phyloP scores from a whole-genome alignment of 1,139 yeast genomes.

The Yamadazyma mexicana region DNA sequence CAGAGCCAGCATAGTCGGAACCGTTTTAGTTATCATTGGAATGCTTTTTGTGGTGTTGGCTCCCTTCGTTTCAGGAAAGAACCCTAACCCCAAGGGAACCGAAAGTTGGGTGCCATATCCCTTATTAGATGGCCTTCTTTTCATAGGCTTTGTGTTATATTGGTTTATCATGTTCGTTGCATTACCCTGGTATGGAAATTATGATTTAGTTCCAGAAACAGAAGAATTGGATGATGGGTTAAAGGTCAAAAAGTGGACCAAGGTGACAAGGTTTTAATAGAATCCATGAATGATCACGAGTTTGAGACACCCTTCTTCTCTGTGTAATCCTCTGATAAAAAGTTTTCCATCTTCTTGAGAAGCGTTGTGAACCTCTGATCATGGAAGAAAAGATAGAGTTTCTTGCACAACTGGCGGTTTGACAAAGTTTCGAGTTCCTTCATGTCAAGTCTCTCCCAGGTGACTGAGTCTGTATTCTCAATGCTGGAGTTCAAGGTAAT shows the following conservation, averaged over 20 bases:
- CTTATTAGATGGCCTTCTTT: constrained; percentile 34
- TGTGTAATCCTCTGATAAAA: too few relatives aligned
- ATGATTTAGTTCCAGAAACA: constrained; percentile 40
- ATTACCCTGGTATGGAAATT: constrained; percentile 44
- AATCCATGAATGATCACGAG: too few relatives aligned
- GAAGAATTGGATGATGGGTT: constrained; percentile 53
- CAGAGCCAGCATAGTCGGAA: constrained; percentile 47
- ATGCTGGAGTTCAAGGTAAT: too few relatives aligned
- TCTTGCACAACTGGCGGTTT: not conserved
- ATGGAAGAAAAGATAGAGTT: not conserved
- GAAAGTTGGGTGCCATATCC: constrained; percentile 57
- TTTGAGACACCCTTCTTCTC: too few relatives aligned
- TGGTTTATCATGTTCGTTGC: constrained; percentile 51
- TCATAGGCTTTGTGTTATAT: constrained; percentile 36
- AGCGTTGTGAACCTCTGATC: not conserved
- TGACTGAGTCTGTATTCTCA: not conserved
- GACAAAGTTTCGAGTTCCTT: not conserved
- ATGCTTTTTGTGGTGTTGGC: constrained; percentile 43
- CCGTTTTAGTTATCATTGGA: constrained; percentile 38
- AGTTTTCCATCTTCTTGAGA: not conserved
- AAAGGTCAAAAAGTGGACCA: constrained; percentile 50
- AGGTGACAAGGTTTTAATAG: constrained; percentile 7
- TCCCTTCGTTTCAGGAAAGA: constrained; percentile 43
- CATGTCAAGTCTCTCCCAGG: not conserved
- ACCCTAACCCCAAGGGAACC: constrained; percentile 43